Conservation (phyloP, 179 eudicot genomes). For the Spinacia oleracea region DNA sequence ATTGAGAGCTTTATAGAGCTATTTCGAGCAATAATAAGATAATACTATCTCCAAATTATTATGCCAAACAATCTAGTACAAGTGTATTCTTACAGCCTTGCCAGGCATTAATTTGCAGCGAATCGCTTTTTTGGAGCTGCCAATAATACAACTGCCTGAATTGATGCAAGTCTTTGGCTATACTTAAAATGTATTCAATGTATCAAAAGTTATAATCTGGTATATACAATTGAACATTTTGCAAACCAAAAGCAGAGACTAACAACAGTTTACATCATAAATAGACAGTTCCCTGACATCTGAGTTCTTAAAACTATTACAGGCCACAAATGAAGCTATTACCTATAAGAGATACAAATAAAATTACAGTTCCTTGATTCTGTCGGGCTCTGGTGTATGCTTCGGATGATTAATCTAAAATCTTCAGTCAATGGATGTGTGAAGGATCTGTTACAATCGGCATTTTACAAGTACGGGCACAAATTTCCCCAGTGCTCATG, state of each 20-base stretch:
- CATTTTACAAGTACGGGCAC: not conserved
- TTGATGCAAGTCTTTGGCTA: not conserved
- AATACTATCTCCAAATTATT: no score
- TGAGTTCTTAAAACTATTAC: not conserved
- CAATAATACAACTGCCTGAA: not conserved
- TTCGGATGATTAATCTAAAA: not conserved
- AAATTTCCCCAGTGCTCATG: not conserved
- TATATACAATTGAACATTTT: conserved; percentile 19
- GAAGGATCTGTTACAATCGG: not conserved
- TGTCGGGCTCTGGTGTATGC: not conserved
- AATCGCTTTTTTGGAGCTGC: no score
- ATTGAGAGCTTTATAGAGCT: no score
- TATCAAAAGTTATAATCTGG: not conserved
- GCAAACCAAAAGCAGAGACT: not conserved
- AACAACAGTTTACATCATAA: not conserved
- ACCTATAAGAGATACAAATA: not conserved
- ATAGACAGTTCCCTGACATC: not conserved
- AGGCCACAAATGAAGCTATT: not conserved
- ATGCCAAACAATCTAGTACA: no score
- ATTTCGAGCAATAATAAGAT: no score
- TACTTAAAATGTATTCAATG: not conserved
- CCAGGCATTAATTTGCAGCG: no score
- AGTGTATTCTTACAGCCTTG: no score
- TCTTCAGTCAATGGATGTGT: not conserved
- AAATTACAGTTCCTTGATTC: conserved; percentile 14